Percentiles rank a stretch among this genome's conserved stretches.
Evolutionary conservation across 1,284 basidiomycete genomes (phyloP).

Genomic region (Abortiporus biennis): DNA sequence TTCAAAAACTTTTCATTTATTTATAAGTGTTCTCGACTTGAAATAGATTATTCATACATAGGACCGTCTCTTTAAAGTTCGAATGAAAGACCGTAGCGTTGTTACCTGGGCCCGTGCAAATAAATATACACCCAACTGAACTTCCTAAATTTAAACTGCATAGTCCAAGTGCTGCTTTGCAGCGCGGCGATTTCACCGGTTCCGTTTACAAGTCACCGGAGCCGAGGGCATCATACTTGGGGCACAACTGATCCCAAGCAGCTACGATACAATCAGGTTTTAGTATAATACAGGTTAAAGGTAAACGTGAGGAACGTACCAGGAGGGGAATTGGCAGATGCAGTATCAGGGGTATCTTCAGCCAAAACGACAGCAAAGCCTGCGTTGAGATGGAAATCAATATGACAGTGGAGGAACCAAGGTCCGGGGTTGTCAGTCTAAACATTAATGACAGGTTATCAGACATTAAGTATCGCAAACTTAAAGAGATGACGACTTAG

Average conservation of each 20-base stretch:
- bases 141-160: no score
- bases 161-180: no score
- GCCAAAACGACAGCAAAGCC: conserved; percentile 16
- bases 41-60: no score
- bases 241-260: conserved; percentile 7
- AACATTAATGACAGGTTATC: conserved; percentile 11
- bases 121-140: no score
- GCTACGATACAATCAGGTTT: neutral
- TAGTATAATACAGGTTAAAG: neutral
- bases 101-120: no score
- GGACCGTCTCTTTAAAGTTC: no score
- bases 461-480: neutral
- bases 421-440: conserved; percentile 34
- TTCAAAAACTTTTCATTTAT: no score
- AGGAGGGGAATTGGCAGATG: conserved; percentile 1
- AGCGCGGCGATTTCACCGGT: no score
- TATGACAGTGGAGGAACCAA: conserved; percentile 28
- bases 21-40: no score
- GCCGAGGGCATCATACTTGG: conserved; percentile 4
- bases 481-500: neutral
- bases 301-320: conserved; percentile 1
- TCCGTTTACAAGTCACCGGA: neutral
- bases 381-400: conserved; percentile 8
- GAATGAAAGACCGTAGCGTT: no score
- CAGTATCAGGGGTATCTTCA: conserved; percentile 11